Percentiles rank a stretch among this genome's conserved stretches.
Evolutionary conservation across 2,329 filamentous ascomycete genomes (phyloP).

Genomic region (Zarea fungicola): DNA sequence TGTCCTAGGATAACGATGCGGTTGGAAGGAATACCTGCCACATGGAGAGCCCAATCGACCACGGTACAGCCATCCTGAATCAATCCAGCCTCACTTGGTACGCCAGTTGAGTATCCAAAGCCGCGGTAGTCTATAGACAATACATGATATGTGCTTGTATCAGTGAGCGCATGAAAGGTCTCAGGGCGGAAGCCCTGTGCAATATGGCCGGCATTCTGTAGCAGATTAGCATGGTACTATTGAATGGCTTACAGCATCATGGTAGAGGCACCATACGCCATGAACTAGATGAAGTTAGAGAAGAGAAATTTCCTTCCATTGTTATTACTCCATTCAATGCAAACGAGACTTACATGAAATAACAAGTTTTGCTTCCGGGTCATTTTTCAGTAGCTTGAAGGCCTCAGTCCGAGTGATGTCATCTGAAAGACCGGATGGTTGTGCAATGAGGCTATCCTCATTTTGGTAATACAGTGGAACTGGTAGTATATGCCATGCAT

Average conservation of each 20-base stretch:
- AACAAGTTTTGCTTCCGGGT: constrained; percentile 58
- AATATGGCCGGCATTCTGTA: constrained; percentile 77
- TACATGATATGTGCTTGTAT: constrained; percentile 70
- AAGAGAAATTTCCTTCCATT: neutral
- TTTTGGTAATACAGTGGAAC: constrained; percentile 69
- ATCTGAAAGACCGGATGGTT: constrained; percentile 42
- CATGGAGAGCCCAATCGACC: constrained; percentile 65
- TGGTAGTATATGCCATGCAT: constrained; percentile 88
- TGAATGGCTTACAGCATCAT: too few relatives aligned
- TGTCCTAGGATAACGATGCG: constrained; percentile 81
- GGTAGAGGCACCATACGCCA: constrained; percentile 40
- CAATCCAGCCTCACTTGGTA: constrained; percentile 72
- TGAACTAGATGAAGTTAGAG: constrained; percentile 39
- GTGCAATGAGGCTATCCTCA: constrained; percentile 54
- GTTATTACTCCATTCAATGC: too few relatives aligned
- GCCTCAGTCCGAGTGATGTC: constrained; percentile 53
- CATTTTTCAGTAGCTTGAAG: constrained; percentile 57
- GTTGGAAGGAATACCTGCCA: constrained; percentile 58
- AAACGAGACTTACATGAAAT: constrained; percentile 50
- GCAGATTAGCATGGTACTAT: constrained; percentile 15
- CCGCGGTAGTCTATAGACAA: constrained; percentile 90
- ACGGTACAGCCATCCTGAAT: constrained; percentile 72
- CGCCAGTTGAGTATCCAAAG: constrained; percentile 76
- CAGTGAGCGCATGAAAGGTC: constrained; percentile 71
- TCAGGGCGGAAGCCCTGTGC: constrained; percentile 71